Conservation (phyloP, 176 grass and related monocot species). For the Puccinellia tenuiflora region DNA sequence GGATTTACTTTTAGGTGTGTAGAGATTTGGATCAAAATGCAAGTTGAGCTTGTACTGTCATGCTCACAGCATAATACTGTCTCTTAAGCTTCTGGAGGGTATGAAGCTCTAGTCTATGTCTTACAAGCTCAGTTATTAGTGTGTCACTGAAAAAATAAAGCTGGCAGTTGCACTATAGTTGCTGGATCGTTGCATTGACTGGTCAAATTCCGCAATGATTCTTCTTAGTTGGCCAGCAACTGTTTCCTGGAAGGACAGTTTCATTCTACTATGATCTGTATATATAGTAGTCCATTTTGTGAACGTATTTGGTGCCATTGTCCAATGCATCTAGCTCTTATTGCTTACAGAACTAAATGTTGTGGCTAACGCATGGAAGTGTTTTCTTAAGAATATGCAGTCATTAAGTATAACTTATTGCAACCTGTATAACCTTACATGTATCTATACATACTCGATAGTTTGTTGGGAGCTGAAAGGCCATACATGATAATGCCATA, state of each 20-base stretch:
- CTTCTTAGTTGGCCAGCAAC: slow-evolving; percentile 17
- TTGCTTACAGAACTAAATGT: background rate
- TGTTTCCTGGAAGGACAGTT: slow-evolving; percentile 3
- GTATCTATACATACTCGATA: background rate
- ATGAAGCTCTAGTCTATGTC: background rate
- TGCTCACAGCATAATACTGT: slow-evolving; percentile 14
- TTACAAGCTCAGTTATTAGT: background rate
- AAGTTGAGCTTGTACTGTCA: background rate
- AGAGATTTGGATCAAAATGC: slow-evolving; percentile 17
- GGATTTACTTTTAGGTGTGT: background rate
- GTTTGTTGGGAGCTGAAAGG: background rate
- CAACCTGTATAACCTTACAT: background rate
- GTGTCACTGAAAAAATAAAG: slow-evolving; percentile 18
- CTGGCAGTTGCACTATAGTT: slow-evolving; percentile 15
- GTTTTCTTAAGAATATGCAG: background rate
- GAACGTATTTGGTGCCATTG: background rate
- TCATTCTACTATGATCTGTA: slow-evolving; percentile 17
- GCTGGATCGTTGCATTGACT: slow-evolving; percentile 35
- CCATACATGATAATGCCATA: slow-evolving; percentile 5
- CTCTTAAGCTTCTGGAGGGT: slow-evolving; percentile 14
- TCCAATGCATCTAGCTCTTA: background rate
- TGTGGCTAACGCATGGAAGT: background rate
- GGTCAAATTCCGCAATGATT: slow-evolving; percentile 42
- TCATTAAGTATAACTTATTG: background rate
- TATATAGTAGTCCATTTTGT: background rate